These are phyloP conservation scores for Globisporangium ultimum DNA, from an alignment of 352 stramenopile genomes.

Conservation along the genomic window DNA sequence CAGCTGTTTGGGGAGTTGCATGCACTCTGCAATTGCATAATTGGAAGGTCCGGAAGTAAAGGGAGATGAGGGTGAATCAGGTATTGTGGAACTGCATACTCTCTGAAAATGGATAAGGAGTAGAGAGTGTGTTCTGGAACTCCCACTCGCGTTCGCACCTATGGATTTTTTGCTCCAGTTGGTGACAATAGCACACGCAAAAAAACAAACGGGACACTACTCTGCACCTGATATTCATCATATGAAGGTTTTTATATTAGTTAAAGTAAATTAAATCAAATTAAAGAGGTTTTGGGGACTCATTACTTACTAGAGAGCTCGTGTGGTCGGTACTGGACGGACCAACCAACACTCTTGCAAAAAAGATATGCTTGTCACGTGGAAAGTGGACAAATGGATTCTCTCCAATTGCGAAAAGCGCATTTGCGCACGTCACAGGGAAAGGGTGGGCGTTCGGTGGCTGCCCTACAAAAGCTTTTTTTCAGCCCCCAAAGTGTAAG, in stretches of 20 bases:
- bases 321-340: neutral
- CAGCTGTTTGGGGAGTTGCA: neutral
- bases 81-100: constrained; percentile 5
- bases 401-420: neutral
- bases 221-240: neutral
- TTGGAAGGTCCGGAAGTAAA: no score
- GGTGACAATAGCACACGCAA: neutral
- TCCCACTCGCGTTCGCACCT: neutral
- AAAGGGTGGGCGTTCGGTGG: neutral
- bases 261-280: no score
- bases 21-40: neutral
- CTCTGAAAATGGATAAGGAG: neutral
- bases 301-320: no score
- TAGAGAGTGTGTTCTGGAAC: constrained; percentile 5
- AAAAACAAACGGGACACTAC: neutral
- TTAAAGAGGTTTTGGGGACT: no score
- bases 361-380: neutral
- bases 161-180: neutral
- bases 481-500: neutral
- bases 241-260: neutral
- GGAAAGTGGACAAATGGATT: neutral
- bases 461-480: neutral
- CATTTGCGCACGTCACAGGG: neutral
- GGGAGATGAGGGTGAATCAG: constrained; percentile 9
- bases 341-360: neutral